phyloP scores from a whole-genome alignment of 2,329 filamentous ascomycete genomes.

The Ampelomyces quisqualis region DNA sequence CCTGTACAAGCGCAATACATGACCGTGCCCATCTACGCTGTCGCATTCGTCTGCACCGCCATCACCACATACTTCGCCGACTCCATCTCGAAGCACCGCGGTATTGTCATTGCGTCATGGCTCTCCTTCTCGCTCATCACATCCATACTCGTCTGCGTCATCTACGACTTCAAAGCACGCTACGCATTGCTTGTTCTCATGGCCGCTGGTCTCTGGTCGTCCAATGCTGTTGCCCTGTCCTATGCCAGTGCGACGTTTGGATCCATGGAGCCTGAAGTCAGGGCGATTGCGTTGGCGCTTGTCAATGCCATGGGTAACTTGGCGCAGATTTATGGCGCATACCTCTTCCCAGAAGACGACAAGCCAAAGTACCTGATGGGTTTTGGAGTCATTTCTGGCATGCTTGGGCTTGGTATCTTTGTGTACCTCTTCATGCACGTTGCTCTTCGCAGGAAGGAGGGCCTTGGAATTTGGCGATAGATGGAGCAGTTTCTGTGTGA shows the following conservation, averaged over 20 bases:
- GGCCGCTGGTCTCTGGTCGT: constrained; percentile 57
- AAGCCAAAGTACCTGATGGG: constrained; percentile 48
- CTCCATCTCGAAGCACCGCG: constrained; percentile 49
- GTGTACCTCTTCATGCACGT: constrained; percentile 37
- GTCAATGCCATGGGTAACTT: constrained; percentile 58
- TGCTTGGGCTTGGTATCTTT: constrained; percentile 34
- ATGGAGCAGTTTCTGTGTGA: too few species aligned
- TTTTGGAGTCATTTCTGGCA: constrained; percentile 37
- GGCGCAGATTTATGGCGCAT: constrained; percentile 57
- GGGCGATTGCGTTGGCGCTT: constrained; percentile 56
- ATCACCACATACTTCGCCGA: constrained; percentile 53
- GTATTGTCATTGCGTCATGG: constrained; percentile 53
- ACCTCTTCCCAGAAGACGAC: constrained; percentile 54
- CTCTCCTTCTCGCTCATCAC: constrained; percentile 46
- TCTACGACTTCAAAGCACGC: constrained; percentile 55
- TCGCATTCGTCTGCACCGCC: constrained; percentile 54
- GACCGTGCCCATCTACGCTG: constrained; percentile 56
- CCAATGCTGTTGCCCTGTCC: constrained; percentile 54
- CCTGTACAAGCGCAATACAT: constrained; percentile 53
- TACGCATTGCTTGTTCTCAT: constrained; percentile 59
- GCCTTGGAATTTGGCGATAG: constrained; percentile 9
- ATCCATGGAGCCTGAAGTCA: constrained; percentile 51
- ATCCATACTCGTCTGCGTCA: constrained; percentile 43
- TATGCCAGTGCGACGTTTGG: constrained; percentile 57
- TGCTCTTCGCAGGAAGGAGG: constrained; percentile 27